Evolutionary conservation across 2,329 filamentous ascomycete species (phyloP).

Genomic region (Apiospora kogelbergensis): DNA sequence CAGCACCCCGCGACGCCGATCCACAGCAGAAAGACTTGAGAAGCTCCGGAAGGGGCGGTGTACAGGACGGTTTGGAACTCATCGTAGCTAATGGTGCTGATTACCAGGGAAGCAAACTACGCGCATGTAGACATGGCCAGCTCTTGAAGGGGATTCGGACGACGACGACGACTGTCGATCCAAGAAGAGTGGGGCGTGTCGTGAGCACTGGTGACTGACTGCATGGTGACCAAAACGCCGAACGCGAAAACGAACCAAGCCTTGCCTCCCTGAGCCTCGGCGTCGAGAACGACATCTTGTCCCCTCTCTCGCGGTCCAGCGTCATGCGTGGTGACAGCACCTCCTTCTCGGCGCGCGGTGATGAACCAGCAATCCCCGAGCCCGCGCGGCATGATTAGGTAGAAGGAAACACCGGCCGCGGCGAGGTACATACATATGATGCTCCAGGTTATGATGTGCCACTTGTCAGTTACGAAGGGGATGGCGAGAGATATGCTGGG

Average conservation of each 20-base stretch:
- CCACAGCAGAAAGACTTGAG: constrained; percentile 47
- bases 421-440: constrained; percentile 57
- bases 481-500: not conserved
- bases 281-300: constrained; percentile 42
- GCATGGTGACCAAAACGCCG: constrained; percentile 46
- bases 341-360: constrained; percentile 38
- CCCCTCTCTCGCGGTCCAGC: constrained; percentile 32
- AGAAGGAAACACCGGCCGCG: constrained; percentile 48
- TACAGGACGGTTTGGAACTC: constrained; percentile 46
- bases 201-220: constrained; percentile 44
- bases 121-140: constrained; percentile 7
- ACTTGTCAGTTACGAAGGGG: not conserved
- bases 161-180: not conserved
- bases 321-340: constrained; percentile 37
- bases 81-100: constrained; percentile 45
- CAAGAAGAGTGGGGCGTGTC: not conserved
- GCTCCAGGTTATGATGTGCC: constrained; percentile 52
- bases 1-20: constrained; percentile 39
- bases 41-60: constrained; percentile 46
- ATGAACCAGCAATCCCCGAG: constrained; percentile 51
- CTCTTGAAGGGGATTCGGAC: not conserved
- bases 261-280: constrained; percentile 46
- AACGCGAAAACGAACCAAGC: constrained; percentile 46
- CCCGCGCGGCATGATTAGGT: constrained; percentile 44
- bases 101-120: constrained; percentile 49